Percentiles rank a stretch among this genome's conserved stretches.
Conservation (phyloP, 129 eudicot species). For the Smallanthus sonchifolius region DNA sequence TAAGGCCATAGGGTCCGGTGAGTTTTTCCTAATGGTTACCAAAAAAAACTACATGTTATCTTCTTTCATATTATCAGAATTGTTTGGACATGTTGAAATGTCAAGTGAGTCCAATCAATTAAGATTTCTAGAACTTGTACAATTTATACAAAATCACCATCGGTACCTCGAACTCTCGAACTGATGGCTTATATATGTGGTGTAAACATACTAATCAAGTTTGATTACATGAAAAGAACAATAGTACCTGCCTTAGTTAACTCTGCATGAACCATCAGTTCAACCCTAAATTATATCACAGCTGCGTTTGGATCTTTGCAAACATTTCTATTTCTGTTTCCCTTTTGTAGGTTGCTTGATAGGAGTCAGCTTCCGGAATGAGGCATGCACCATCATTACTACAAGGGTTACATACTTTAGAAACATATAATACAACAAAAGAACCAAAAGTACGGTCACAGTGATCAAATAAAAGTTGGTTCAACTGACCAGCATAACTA, state of each 20-base stretch:
- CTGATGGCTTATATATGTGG: neutral
- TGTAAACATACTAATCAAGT: neutral
- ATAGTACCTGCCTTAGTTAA: constrained; percentile 1
- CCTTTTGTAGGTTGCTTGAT: constrained; percentile 53
- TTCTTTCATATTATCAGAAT: neutral
- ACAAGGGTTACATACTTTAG: constrained; percentile 14
- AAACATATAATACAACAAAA: neutral
- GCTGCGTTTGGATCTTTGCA: neutral
- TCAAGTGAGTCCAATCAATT: neutral
- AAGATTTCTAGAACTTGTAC: neutral
- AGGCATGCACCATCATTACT: constrained; percentile 85
- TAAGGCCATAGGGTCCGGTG: too few relatives aligned
- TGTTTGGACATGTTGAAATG: neutral
- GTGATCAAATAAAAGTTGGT: neutral
- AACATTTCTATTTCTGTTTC: constrained; percentile 37
- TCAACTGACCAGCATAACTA: constrained; percentile 65
- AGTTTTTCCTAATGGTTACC: too few relatives aligned
- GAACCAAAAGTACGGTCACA: neutral
- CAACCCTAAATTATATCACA: constrained; percentile 9
- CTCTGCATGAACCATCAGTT: constrained; percentile 22
- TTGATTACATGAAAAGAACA: neutral
- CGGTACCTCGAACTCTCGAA: constrained; percentile 16
- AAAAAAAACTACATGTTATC: neutral
- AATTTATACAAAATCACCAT: constrained; percentile 19
- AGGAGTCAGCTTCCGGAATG: constrained; percentile 85